Percentiles rank a stretch among this genome's conserved stretches.
phyloP scores from a whole-genome alignment of 805 yeast genomes.

The Cyberlindnera misumaiensis region DNA sequence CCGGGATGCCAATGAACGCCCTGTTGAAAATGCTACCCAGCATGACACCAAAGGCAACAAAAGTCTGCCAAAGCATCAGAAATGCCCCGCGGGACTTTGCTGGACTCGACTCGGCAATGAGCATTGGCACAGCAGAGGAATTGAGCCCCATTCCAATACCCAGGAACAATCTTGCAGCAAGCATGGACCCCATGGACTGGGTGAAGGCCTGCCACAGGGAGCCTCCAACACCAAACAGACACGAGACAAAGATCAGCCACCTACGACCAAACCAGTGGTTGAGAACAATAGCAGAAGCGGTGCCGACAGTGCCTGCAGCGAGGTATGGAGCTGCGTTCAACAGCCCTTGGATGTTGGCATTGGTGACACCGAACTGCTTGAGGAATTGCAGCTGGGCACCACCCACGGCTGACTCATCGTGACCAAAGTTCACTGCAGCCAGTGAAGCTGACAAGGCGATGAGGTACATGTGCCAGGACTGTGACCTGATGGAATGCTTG shows the following conservation, averaged over 20 bases:
- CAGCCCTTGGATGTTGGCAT: constrained; percentile 45
- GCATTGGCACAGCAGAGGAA: constrained; percentile 63
- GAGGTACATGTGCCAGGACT: constrained; percentile 45
- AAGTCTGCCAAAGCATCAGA: constrained; percentile 68
- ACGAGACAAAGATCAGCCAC: constrained; percentile 51
- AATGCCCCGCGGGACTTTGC: constrained; percentile 55
- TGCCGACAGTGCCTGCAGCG: constrained; percentile 47
- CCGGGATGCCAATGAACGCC: constrained; percentile 43
- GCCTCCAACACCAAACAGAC: constrained; percentile 49
- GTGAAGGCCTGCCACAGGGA: constrained; percentile 62
- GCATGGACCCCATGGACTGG: constrained; percentile 52
- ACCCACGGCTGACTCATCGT: constrained; percentile 67
- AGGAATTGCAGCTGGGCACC: constrained; percentile 59
- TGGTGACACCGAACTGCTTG: constrained; percentile 35
- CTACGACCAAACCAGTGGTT: constrained; percentile 51
- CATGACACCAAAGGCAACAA: constrained; percentile 71
- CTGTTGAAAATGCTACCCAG: constrained; percentile 56
- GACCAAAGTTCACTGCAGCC: constrained; percentile 63
- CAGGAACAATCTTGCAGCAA: constrained; percentile 50
- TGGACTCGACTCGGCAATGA: constrained; percentile 57
- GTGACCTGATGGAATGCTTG: constrained; percentile 40
- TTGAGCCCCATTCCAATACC: constrained; percentile 65
- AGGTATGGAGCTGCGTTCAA: constrained; percentile 63
- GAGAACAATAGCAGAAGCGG: constrained; percentile 48
- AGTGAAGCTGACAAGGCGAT: constrained; percentile 50